A percentile compares a stretch with the other conserved stretches of the same genome.
These are phyloP conservation scores for Coniochaeta hoffmannii DNA, from an alignment of 2,329 filamentous ascomycete genomes.

Conservation along the genomic window DNA sequence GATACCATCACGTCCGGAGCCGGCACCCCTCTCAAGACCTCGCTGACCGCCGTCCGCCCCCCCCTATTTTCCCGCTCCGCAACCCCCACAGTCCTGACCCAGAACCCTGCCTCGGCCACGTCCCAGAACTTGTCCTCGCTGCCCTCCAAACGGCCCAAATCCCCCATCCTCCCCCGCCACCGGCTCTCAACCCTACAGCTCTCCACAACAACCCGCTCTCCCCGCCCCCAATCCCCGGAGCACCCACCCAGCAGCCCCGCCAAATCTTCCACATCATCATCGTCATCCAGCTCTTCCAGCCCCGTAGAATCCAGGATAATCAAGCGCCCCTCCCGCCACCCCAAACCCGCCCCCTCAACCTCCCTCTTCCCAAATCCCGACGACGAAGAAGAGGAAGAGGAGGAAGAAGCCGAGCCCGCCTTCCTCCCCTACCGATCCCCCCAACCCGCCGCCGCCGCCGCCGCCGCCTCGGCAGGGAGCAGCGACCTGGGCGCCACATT, in stretches of 20 bases:
- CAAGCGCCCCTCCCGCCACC: constrained; percentile 47
- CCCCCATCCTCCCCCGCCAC: constrained; percentile 12
- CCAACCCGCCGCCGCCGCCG: constrained; percentile 2
- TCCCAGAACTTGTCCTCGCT: constrained; percentile 5
- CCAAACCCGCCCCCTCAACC: constrained; percentile 15
- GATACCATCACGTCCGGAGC: constrained; percentile 34
- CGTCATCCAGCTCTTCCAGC: constrained; percentile 34
- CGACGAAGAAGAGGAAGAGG: constrained; percentile 43
- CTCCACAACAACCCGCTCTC: not conserved
- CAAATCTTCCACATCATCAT: constrained; percentile 29
- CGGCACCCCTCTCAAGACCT: constrained; percentile 29
- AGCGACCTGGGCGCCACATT: constrained; percentile 40
- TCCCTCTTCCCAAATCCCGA: constrained; percentile 29
- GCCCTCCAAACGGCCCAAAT: constrained; percentile 18
- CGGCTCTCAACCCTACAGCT: constrained; percentile 8
- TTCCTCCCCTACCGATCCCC: constrained; percentile 40
- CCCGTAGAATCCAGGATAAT: constrained; percentile 54
- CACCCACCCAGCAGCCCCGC: constrained; percentile 29
- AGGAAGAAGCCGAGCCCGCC: constrained; percentile 48
- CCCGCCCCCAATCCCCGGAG: not conserved
- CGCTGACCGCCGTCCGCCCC: constrained; percentile 18
- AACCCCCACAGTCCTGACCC: constrained; percentile 24
- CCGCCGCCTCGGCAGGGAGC: constrained; percentile 10
- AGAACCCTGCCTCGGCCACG: constrained; percentile 18
- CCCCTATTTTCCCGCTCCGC: not conserved